Conservation (phyloP, 345 rosid genomes). For the Salix dunnii region DNA sequence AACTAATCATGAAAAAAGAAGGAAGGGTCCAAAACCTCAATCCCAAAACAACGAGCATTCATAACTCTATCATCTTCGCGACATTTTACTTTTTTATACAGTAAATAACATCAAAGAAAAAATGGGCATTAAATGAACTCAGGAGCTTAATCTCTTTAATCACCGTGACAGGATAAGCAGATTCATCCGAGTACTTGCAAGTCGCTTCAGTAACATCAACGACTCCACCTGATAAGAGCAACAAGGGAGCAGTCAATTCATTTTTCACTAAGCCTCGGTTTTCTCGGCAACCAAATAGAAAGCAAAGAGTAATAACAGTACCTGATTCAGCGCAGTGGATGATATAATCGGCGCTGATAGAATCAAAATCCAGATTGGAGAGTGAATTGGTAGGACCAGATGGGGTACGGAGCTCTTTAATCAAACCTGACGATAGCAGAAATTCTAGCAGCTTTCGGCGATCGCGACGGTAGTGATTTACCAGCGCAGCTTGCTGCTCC, state of each 20-base stretch:
- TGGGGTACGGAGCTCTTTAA: conserved; percentile 53
- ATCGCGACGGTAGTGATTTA: conserved; percentile 73
- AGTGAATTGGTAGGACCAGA: conserved; percentile 46
- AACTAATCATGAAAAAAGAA: not conserved
- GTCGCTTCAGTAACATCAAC: conserved; percentile 63
- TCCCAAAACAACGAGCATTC: not conserved
- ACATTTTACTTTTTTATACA: too few species aligned
- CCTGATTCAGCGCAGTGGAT: conserved; percentile 70
- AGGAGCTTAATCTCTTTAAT: conserved; percentile 1
- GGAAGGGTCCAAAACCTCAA: not conserved
- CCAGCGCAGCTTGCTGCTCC: conserved; percentile 34
- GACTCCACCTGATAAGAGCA: conserved; percentile 56
- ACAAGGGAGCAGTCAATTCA: not conserved
- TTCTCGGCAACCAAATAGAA: conserved; percentile 2
- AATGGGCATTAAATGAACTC: not conserved
- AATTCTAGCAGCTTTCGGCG: conserved; percentile 85
- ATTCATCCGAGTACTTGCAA: conserved; percentile 48
- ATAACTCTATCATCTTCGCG: too few species aligned
- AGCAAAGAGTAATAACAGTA: not conserved
- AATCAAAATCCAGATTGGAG: conserved; percentile 55
- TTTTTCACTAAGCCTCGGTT: not conserved
- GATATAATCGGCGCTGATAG: conserved; percentile 70
- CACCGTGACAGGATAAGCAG: conserved; percentile 63
- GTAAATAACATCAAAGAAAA: not conserved
- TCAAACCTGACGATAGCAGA: conserved; percentile 56